Evolutionary conservation across 2,329 filamentous ascomycete species (phyloP), one percentile per base, ranked within the genome.

Genomic region (Aaosphaeria arxii): DNA sequence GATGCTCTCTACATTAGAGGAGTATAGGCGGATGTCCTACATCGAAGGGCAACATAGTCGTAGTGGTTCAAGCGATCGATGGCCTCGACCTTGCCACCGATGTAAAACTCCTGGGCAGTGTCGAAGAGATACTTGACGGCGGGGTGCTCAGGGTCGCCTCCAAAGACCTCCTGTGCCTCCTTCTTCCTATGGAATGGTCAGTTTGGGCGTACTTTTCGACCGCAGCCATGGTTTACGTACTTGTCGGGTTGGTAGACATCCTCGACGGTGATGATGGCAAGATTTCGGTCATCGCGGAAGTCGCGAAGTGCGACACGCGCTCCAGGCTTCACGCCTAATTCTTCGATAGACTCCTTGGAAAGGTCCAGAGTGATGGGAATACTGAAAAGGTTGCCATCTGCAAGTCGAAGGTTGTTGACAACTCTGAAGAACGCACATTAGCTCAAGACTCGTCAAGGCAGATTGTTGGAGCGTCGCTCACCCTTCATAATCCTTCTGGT

Each of bases 351-450:
- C 66, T 86, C 75, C 70, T 90, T 79, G 56, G 81, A 83, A 53
- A 95, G 78, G 72, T 99, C 94, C 58, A 99, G 86, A 62, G 88
- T 95, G 74, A 99, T 97, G 65, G 94, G 94, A 77, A 99, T 99
- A 74, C 84, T 89, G 78, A 97, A 97, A 63, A 99, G 87, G 70
- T 85, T 86, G 71, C 94, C 94, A 75, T 90, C 86, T 50, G 84
- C 84, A 50, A 99, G 87, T 63, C 94, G 89, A 77, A 88, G 86
- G 62, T 92, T 84, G 73, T 87, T 85, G 59, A 96, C 91, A 56
- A 99, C 94, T 55, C 91, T 94, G 67, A 33, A 36, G 7, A 7
- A 4, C 17, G 17, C 17, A 24, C 32, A 42, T 57, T 47, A 57
- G 55, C 7, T 35, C 17, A 24, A 24, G 17, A 24, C 36, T 24